Evolutionary conservation across 257 asterid genomes (phyloP).

Genomic region (Scutellaria barbata): DNA sequence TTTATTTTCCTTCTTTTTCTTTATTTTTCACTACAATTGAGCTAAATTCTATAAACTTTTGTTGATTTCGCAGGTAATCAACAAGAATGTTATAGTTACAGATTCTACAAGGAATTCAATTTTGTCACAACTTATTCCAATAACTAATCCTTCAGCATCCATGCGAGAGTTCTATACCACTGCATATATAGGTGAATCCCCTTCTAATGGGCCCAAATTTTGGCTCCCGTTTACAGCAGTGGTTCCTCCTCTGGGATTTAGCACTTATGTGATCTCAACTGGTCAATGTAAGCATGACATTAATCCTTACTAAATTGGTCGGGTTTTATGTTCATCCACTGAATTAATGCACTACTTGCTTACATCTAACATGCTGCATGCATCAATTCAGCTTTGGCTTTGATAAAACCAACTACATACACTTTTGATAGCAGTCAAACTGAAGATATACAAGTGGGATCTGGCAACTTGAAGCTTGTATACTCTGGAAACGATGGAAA

Average conservation of each 20-base stretch:
- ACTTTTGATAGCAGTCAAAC: conserved; percentile 47
- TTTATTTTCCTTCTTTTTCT: background rate
- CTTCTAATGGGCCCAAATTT: conserved; percentile 49
- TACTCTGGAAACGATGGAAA: conserved; percentile 75
- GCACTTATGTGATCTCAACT: conserved; percentile 64
- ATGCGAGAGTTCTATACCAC: conserved; percentile 57
- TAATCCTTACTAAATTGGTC: too few relatives aligned
- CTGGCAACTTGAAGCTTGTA: conserved; percentile 78
- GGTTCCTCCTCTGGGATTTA: conserved; percentile 89
- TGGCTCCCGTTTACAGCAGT: conserved; percentile 84
- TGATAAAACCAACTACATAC: conserved; percentile 41
- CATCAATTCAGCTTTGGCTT: conserved; percentile 51
- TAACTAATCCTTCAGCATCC: conserved; percentile 61
- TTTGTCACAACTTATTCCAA: conserved; percentile 72
- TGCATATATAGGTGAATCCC: conserved; percentile 65
- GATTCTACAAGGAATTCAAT: conserved; percentile 77
- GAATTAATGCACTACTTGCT: background rate
- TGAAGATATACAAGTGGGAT: conserved; percentile 66
- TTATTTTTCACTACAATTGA: background rate
- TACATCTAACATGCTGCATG: conserved; percentile 28
- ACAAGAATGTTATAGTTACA: conserved; percentile 57
- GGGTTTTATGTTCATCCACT: background rate
- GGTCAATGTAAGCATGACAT: conserved; percentile 39
- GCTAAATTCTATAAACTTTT: background rate
- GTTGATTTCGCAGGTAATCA: conserved; percentile 65